Percentiles rank a stretch among this genome's conserved stretches.
These are phyloP conservation scores for Hylodesmum podocarpum DNA, from an alignment of 306 rosid genomes.

Conservation along the genomic window DNA sequence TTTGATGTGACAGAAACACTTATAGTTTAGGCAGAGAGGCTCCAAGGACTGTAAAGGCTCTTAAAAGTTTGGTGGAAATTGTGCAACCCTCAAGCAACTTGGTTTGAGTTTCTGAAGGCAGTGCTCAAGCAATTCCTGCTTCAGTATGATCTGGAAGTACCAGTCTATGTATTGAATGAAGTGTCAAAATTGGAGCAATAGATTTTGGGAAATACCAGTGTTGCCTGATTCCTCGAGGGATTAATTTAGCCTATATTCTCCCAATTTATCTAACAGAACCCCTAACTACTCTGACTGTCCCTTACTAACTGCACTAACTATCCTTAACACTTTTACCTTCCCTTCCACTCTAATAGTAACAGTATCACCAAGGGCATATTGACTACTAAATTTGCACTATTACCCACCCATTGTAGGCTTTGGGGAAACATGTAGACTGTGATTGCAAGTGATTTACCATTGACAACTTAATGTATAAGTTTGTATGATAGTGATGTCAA, in stretches of 20 bases:
- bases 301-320: not conserved
- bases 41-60: not conserved
- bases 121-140: not conserved
- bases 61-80: not conserved
- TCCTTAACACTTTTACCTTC: not conserved
- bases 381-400: slow-evolving; percentile 1
- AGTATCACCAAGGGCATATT: not conserved
- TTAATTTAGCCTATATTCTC: not conserved
- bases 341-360: not conserved
- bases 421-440: not conserved
- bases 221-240: not conserved
- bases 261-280: not conserved
- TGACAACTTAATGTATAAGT: too few relatives aligned
- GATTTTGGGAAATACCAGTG: not conserved
- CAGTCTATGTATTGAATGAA: not conserved
- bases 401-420: not conserved
- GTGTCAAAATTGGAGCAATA: not conserved
- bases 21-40: not conserved
- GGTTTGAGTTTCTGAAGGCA: not conserved
- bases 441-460: slow-evolving; percentile 8
- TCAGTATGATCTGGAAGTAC: not conserved
- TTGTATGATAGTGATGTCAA: slow-evolving; percentile 1
- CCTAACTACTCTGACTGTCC: not conserved
- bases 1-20: not conserved
- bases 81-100: not conserved